phyloP scores from a whole-genome alignment of 2,329 filamentous ascomycete species.

The Lasiodiplodia gonubiensis region DNA sequence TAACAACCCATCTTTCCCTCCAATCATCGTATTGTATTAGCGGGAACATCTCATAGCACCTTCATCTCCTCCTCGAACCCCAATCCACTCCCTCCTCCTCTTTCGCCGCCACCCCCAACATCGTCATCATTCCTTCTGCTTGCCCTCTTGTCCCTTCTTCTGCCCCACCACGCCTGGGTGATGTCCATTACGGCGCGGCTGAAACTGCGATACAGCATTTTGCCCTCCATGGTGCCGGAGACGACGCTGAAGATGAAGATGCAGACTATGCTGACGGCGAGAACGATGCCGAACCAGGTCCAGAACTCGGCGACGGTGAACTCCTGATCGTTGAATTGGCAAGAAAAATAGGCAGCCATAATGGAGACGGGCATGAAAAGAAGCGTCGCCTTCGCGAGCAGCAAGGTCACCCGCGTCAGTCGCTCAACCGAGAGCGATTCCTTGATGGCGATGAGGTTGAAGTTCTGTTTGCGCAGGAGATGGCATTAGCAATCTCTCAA shows the following conservation, averaged over 20 bases:
- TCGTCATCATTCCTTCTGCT: background rate
- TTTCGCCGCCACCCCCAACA: background rate
- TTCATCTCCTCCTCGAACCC: background rate
- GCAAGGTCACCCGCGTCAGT: slow-evolving; percentile 72
- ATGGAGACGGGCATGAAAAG: slow-evolving; percentile 77
- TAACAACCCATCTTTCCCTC: background rate
- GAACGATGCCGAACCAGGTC: slow-evolving; percentile 68
- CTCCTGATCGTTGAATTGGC: slow-evolving; percentile 65
- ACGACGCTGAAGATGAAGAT: slow-evolving; percentile 63
- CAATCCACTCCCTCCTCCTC: background rate
- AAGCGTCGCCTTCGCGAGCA: slow-evolving; percentile 76
- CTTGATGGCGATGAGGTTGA: slow-evolving; percentile 77
- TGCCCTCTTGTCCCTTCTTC: slow-evolving; percentile 4
- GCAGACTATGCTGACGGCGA: slow-evolving; percentile 63
- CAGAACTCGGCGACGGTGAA: slow-evolving; percentile 71
- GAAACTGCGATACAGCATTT: slow-evolving; percentile 56
- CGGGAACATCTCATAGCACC: background rate
- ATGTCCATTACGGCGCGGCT: slow-evolving; percentile 36
- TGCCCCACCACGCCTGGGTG: slow-evolving; percentile 17
- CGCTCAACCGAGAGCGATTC: slow-evolving; percentile 74
- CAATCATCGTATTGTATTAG: background rate
- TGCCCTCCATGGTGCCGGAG: slow-evolving; percentile 64
- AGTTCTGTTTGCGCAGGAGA: slow-evolving; percentile 61
- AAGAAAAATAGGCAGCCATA: slow-evolving; percentile 76
- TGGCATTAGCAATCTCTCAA: background rate